Base-by-base conservation (phyloP, 305 asterid species). In the Solanum chacoense region DNA sequence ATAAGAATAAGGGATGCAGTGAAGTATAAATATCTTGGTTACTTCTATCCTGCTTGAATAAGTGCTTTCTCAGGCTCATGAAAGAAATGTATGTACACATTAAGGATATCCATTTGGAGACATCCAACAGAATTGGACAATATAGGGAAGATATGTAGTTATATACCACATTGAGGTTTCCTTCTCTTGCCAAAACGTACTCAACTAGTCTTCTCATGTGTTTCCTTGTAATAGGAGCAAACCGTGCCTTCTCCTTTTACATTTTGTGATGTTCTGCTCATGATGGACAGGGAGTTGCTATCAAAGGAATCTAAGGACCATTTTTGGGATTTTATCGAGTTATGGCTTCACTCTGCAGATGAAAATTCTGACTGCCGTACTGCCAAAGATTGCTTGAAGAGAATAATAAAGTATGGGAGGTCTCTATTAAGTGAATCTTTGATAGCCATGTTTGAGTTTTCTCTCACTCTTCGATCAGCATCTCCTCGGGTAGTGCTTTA, bases 401-500 rank as follows among this genome's bases (percentile, higher is more conserved):
- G 92, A 91, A 95, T 97, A 81, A 90, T 93, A 78, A 91, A 92
- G 65, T 90, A 85, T 84, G 99, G 99, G 93, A 94, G 93, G 91
- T 95, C 99, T 84, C 91, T 95, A 45, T 91, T 97, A 91, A 91
- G 91, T 76, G 98, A 95, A 90, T 93, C 98, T 55, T 93, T 95
- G 91, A 95, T 98, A 81, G 93, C 96, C 31, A 88, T 96, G 63
- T 96, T 96, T 93, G 99, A 97, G 89, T 95, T 97, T 89, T 96
- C 99, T 91, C 97, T 96, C 83, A 94, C 98, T 75, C 98, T 97
- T 94, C 96, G 99, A 92, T 95, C 99, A 87, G 95, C 98, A 73
- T 97, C 99, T 63, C 99, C 99, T 88, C 95, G 99, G 91, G 91
- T 97, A 92, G 97, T 94, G 90, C 92, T 94, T 85, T 97, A 95